These are phyloP conservation scores for Hanseniaspora thailandica DNA, from an alignment of 805 yeast genomes.

Conservation along the genomic window DNA sequence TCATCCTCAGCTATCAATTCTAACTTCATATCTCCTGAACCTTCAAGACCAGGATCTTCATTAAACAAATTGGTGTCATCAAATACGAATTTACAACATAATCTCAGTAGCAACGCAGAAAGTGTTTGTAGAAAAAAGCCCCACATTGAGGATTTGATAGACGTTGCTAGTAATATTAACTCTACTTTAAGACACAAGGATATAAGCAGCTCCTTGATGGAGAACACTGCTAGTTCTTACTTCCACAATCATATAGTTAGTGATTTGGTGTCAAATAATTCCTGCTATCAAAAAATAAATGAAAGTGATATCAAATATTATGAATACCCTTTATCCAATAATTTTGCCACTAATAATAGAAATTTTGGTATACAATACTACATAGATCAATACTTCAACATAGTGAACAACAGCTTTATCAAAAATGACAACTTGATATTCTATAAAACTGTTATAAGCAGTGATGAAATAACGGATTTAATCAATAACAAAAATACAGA, in stretches of 20 bases:
- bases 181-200: background rate
- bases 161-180: constrained; percentile 20
- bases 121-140: constrained; percentile 13
- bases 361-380: background rate
- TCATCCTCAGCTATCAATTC: background rate
- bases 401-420: background rate
- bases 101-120: background rate
- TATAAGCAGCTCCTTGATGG: background rate
- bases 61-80: background rate
- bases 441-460: too few relatives aligned
- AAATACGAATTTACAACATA: background rate
- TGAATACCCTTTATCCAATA: background rate
- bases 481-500: background rate
- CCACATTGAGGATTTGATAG: constrained; percentile 25
- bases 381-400: background rate
- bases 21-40: background rate
- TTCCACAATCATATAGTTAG: background rate
- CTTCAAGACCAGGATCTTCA: constrained; percentile 4
- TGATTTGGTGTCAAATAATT: background rate
- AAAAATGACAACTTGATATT: background rate
- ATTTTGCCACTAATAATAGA: background rate
- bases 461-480: background rate
- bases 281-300: background rate
- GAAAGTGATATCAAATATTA: background rate
- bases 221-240: background rate